Base-by-base conservation (phyloP, 345 rosid species). In the Mercurialis annua region DNA sequence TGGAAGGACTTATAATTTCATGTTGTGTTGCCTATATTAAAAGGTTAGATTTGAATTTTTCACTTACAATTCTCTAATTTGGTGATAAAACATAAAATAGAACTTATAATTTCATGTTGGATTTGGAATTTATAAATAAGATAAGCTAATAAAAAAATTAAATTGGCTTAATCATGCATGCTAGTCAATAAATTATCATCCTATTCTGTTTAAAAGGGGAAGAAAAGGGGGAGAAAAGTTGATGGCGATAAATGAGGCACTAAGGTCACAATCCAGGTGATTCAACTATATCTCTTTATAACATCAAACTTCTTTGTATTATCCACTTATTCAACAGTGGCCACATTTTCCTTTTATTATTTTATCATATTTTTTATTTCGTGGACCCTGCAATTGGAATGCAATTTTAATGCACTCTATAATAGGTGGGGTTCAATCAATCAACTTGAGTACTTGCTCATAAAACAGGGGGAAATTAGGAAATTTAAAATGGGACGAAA, bases 221-320 rank as follows among this genome's bases (percentile, higher is more conserved):
- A 6, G 3, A 70, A 0, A 10, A 54, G 5, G 15, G 18, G 18
- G 48, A 50, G 12, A 47, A 29, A 59, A 71, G 68, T 33, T 69
- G 78, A 77, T 62, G 74, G 47, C 49, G 83, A 74, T 62, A 62
- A 69, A 58, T 74, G 70, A 69, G 76, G 64, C 85, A 79, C 82
- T 76, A 49, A 73, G 64, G 90, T 83, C 87, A 36, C 67, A 27
- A 76, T 85, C 85, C 82, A 83, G 83, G 83, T 66, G 86, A 85
- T 85, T 83, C 84, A 77, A 79, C 72, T 46, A 59, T 71, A 78
- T 75, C 83, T 73, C 73, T 38, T 46, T 49, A 30, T 15, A 50
- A 4, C 23, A 31, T 14, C 14, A 59, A 53, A 57, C 59, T 46
- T 55, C 29, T 62, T 60, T 72, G 74, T 38, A 52, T 73, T 65